Conservation (phyloP, 2,329 filamentous ascomycete species). For the Fonsecaea pedrosoi region DNA sequence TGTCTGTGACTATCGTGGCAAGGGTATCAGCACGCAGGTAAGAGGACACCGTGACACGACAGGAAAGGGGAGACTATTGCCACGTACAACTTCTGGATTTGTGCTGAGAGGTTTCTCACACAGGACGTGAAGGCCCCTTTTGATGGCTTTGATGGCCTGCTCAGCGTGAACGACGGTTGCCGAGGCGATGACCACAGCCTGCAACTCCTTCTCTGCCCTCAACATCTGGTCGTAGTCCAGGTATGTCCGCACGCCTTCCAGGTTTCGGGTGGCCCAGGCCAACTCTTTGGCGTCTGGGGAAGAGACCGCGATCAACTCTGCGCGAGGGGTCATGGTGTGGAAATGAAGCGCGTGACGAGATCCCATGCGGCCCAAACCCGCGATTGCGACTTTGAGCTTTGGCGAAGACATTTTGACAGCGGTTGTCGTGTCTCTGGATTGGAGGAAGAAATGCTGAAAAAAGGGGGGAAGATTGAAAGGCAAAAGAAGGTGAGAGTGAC, state of each 20-base stretch:
- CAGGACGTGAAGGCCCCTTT: slow-evolving; percentile 61
- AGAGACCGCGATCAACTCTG: slow-evolving; percentile 58
- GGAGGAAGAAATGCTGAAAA: neutral
- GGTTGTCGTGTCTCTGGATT: neutral
- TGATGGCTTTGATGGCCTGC: slow-evolving; percentile 64
- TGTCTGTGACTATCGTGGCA: slow-evolving; percentile 58
- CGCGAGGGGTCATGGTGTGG: slow-evolving; percentile 55
- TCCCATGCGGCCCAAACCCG: slow-evolving; percentile 60
- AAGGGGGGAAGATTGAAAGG: neutral
- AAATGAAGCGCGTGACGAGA: slow-evolving; percentile 58
- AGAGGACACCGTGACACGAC: neutral
- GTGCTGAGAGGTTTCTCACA: slow-evolving; percentile 64
- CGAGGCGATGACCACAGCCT: slow-evolving; percentile 63
- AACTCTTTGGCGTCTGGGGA: slow-evolving; percentile 55
- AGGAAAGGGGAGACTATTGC: neutral
- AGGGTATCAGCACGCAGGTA: neutral
- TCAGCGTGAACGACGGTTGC: slow-evolving; percentile 64
- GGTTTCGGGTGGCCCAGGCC: slow-evolving; percentile 58
- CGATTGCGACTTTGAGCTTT: slow-evolving; percentile 55
- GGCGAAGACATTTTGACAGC: slow-evolving; percentile 32
- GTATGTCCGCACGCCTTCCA: slow-evolving; percentile 62
- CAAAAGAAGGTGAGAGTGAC: neutral
- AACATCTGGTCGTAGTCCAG: slow-evolving; percentile 64
- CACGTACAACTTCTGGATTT: slow-evolving; percentile 62
- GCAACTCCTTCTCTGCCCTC: slow-evolving; percentile 57